Conservation (phyloP, 169 alveolate species). For the Plasmodium falciparum region DNA sequence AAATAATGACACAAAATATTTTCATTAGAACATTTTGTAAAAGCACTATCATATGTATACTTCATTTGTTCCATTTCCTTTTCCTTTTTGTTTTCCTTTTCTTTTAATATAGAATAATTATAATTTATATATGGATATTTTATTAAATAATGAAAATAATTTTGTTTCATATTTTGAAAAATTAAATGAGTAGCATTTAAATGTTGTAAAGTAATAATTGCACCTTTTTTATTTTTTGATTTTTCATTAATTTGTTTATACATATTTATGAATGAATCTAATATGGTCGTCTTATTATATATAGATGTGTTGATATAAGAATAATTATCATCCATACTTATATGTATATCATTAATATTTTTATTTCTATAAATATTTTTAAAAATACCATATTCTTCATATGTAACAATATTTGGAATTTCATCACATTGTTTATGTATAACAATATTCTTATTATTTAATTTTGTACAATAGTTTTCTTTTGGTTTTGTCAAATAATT, state of each 20-base stretch:
- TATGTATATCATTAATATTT: conserved; percentile 7
- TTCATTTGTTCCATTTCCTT: not conserved
- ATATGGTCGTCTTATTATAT: conserved; percentile 48
- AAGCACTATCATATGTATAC: not conserved
- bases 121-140: not conserved
- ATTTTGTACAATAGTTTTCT: not conserved
- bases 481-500: not conserved
- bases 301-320: conserved; percentile 34
- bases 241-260: conserved; percentile 21
- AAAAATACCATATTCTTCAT: conserved; percentile 72
- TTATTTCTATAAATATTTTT: conserved; percentile 33
- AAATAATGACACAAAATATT: conserved; percentile 39
- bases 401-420: conserved; percentile 8
- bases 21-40: conserved; percentile 11
- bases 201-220: conserved; percentile 9
- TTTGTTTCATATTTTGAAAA: conserved; percentile 58
- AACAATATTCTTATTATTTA: not conserved
- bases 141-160: conserved; percentile 34
- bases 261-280: conserved; percentile 63
- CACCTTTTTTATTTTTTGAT: conserved; percentile 26
- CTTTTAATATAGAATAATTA: not conserved
- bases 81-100: too few species aligned
- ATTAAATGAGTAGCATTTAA: conserved; percentile 33
- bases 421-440: too few species aligned
- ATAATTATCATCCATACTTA: not conserved